Conservation (phyloP, 2,329 filamentous ascomycete species). For the Fusarium piperis region DNA sequence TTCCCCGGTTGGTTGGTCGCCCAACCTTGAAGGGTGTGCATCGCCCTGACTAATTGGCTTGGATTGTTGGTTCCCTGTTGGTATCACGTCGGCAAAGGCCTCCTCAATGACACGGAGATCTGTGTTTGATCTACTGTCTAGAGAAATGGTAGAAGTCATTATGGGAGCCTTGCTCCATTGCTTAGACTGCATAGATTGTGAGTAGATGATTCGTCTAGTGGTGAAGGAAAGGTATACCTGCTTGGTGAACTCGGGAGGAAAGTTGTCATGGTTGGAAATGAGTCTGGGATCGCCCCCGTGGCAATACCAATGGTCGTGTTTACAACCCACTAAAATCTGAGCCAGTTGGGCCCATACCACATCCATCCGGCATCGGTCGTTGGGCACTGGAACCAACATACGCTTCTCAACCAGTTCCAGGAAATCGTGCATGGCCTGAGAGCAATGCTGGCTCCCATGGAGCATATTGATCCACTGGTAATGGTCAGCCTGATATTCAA, state of each 20-base stretch:
- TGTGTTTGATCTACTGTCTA: too few species aligned
- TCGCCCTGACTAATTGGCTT: too few species aligned
- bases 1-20: too few species aligned
- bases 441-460: background rate
- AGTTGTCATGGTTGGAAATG: background rate
- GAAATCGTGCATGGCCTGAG: background rate
- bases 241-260: background rate
- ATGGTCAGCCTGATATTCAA: background rate
- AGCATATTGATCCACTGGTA: constrained; percentile 3
- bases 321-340: background rate
- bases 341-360: background rate
- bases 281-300: background rate
- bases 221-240: background rate
- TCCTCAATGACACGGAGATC: too few species aligned
- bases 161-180: background rate
- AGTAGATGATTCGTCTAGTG: background rate
- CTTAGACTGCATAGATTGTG: background rate
- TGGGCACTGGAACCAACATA: background rate
- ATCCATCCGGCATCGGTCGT: background rate
- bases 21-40: too few species aligned
- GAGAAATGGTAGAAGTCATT: too few species aligned
- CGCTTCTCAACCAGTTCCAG: background rate
- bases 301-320: background rate
- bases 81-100: too few species aligned
- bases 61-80: too few species aligned